Base-by-base conservation (phyloP, 1,284 basidiomycete species). In the Agroathelia rolfsii region DNA sequence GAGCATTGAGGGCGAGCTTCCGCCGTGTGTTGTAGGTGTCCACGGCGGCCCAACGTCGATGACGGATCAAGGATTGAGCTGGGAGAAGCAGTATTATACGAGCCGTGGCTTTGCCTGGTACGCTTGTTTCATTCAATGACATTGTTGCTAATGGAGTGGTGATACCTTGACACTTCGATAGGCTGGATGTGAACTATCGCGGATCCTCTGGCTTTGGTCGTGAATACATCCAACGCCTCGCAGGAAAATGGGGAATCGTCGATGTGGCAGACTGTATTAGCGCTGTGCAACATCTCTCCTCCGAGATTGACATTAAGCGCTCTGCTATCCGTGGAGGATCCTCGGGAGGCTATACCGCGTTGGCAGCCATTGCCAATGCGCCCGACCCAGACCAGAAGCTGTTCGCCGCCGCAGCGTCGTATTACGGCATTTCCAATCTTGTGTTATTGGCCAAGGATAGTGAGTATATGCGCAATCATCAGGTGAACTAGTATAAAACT, bases 31-130 rank as follows among this genome's bases (percentile, higher is more conserved):
- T 10, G 56, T 82, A 5, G 52, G 60, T 25, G 63, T 68, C 1
- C 80, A 85, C 41, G 80, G 80, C 3, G 80, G 82, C 0, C 81
- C 82, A 0, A 83, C 79, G 0, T 43, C 42, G 1, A 45, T 60
- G 3, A 53, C 61, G 0, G 27, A 41, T 1, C 67, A 72, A 33
- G 64, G 61, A 0, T 49, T 85, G 18, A 52, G 56, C n/a, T 66
- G 68, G 58, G 53, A 49, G 25, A 62, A 58, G 29, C 74, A 76
- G 39, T 84, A 66, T 46, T 85, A 69, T 41, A 81, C 77, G 0
- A 68, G 65, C n/a, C 63, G 78, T 4, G 78, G 79, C n/a, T 81
- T 60, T 58, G 74, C 62, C 6, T 77, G 74, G 69, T 74, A n/a
- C n/a, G 62, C n/a, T n/a, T 49, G 1, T 14, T 15, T 26, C 14